phyloP scores from a whole-genome alignment of 345 rosid genomes.

The Ceriops tagal region DNA sequence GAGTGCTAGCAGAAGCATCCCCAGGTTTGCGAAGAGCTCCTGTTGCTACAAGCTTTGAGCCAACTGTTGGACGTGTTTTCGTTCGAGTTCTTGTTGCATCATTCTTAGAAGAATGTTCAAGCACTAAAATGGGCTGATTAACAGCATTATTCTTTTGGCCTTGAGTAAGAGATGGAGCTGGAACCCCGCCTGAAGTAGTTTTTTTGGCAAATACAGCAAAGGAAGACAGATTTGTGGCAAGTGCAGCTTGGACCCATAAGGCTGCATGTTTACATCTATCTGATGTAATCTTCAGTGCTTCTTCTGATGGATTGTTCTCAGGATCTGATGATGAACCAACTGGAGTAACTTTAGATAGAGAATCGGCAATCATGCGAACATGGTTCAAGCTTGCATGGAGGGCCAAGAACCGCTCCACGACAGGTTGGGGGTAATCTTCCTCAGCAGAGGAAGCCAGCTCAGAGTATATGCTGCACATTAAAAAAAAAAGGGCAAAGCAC shows the following conservation, averaged over 20 bases:
- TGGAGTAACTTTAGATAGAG: conserved; percentile 48
- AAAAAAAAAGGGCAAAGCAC: conserved; percentile 5
- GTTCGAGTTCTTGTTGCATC: conserved; percentile 42
- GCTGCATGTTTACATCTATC: conserved; percentile 69
- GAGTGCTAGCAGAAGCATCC: conserved; percentile 40
- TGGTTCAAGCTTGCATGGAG: conserved; percentile 62
- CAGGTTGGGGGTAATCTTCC: conserved; percentile 85
- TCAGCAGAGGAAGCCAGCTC: conserved; percentile 67
- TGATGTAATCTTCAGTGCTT: conserved; percentile 51
- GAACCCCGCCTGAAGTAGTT: conserved; percentile 16
- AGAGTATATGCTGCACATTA: conserved; percentile 58
- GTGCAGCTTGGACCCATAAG: conserved; percentile 88
- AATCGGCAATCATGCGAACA: conserved; percentile 48
- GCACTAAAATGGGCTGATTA: conserved; percentile 53
- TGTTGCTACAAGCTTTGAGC: conserved; percentile 69
- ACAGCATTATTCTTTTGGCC: conserved; percentile 32
- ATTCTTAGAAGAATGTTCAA: conserved; percentile 49
- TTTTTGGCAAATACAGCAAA: conserved; percentile 68
- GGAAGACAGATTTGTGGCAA: conserved; percentile 69
- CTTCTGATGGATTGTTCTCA: conserved; percentile 60
- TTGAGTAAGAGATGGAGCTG: conserved; percentile 25
- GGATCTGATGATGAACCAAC: conserved; percentile 47
- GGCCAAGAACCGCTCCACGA: conserved; percentile 79
- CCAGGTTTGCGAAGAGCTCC: conserved; percentile 58
- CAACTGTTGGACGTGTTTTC: conserved; percentile 47